Evolutionary conservation across 345 rosid genomes (phyloP), one percentile per base, ranked within the genome.

Genomic region (Syzygium jambos): DNA sequence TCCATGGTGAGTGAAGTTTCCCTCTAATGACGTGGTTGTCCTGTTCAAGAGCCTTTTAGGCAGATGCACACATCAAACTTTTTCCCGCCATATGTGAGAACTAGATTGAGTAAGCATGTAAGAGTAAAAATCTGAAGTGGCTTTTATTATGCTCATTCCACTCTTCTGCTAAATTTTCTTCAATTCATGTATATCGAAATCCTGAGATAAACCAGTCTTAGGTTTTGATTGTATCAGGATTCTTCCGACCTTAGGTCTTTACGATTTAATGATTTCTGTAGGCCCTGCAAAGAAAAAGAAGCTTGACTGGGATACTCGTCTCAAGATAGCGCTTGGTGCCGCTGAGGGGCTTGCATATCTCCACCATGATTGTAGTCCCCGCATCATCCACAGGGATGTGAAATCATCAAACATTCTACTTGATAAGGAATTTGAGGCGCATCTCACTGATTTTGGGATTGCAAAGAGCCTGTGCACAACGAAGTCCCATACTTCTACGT

Each of bases 381-480:
- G 98, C 52, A 96, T 98, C 90, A 94, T 98, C 84, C 99, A 98
- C 90, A 92, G 99, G 89, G 99, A 98, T 56, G 97, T 98, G 38
- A 98, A 98, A 91, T 95, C 99, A 0, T 95, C 98, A 0, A 98
- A 98, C 90, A 96, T 98, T 88, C 91, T 98, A 51, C 87, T 98
- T 89, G 99, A 96, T 92, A 95, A 93, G 86, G 99, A 96, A 88
- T 93, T 92, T 6, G 99, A 96, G 88, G 93, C 99, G 49, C 99
- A 96, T 92, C 95, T 98, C 89, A 96, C 99, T 38, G 99, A 98
- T 92, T 98, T 98, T 46, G 99, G 99, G 87, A 98, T 98, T 86
- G 99, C 99, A 1, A 98, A 96, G 92, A 93, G 93, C 89, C 87
- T 98, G 41, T 96, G 99, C 88, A 87, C 92, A 10, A 93, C 99